These are phyloP conservation scores for Colletotrichum lini DNA, from an alignment of 2,329 filamentous ascomycete species.

Conservation along the genomic window DNA sequence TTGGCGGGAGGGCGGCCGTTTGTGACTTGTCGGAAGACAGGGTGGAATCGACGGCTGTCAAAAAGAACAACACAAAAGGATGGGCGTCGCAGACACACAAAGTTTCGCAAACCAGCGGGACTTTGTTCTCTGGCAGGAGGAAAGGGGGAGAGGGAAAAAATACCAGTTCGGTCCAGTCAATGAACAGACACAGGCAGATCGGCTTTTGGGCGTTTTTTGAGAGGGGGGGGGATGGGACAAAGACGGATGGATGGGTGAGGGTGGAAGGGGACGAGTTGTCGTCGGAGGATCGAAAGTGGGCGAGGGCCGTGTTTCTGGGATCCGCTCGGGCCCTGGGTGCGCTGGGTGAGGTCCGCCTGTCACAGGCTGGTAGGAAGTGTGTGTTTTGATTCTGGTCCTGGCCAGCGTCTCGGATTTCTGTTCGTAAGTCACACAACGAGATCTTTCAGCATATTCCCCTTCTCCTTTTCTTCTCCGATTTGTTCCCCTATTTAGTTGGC, in stretches of 20 bases:
- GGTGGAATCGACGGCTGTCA: constrained; percentile 35
- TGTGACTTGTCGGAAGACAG: constrained; percentile 33
- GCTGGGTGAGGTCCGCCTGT: constrained; percentile 37
- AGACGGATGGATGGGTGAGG: constrained; percentile 28
- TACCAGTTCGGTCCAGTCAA: constrained; percentile 40
- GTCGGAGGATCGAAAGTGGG: constrained; percentile 41
- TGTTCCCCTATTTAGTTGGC: background rate
- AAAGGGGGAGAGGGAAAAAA: background rate
- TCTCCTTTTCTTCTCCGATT: background rate
- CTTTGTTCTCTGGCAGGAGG: constrained; percentile 22
- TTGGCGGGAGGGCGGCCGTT: constrained; percentile 30
- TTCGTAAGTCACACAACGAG: background rate
- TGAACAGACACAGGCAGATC: constrained; percentile 35
- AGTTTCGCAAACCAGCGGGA: constrained; percentile 13
- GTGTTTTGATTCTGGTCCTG: constrained; percentile 37
- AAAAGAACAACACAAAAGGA: background rate
- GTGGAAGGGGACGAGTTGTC: constrained; percentile 37
- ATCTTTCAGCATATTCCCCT: background rate
- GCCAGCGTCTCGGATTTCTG: constrained; percentile 32
- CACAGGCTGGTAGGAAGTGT: constrained; percentile 34
- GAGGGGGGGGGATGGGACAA: constrained; percentile 25
- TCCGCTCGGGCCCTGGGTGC: constrained; percentile 43
- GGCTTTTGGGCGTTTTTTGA: constrained; percentile 9
- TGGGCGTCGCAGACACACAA: constrained; percentile 27
- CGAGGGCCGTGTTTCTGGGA: constrained; percentile 41